Conservation (phyloP, 1,284 basidiomycete genomes). For the Sphagnurus paluster region DNA sequence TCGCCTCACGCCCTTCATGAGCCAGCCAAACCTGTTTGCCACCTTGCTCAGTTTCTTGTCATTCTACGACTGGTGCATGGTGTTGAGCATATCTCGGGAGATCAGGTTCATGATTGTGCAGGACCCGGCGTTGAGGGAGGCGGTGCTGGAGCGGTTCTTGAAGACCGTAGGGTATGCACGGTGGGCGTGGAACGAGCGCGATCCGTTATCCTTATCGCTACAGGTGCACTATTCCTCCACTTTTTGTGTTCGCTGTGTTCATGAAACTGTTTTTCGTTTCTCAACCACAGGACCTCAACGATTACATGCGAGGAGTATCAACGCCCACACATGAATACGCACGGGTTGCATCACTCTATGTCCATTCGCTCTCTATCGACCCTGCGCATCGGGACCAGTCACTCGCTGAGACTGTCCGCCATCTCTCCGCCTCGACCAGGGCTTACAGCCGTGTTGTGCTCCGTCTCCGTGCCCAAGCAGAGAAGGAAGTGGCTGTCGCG, state of each 20-base stretch:
- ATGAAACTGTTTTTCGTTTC: not conserved
- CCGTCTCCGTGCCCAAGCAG: slow-evolving; percentile 72
- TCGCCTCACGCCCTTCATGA: slow-evolving; percentile 48
- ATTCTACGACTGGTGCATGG: slow-evolving; percentile 66
- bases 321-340: slow-evolving; percentile 72
- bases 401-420: slow-evolving; percentile 41
- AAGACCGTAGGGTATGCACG: slow-evolving; percentile 66
- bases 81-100: slow-evolving; percentile 55
- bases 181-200: slow-evolving; percentile 59
- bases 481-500: slow-evolving; percentile 39
- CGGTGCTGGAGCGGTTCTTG: slow-evolving; percentile 65
- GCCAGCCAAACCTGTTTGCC: slow-evolving; percentile 48
- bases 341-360: slow-evolving; percentile 52
- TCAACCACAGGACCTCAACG: slow-evolving; percentile 61
- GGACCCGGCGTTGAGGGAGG: slow-evolving; percentile 54
- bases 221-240: slow-evolving; percentile 47
- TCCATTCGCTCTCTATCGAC: slow-evolving; percentile 44
- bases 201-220: slow-evolving; percentile 61
- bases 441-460: slow-evolving; percentile 76
- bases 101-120: slow-evolving; percentile 50
- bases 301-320: slow-evolving; percentile 76
- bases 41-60: slow-evolving; percentile 55
- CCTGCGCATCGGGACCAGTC: slow-evolving; percentile 38
- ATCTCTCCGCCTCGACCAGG: slow-evolving; percentile 57
- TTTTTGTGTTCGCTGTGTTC: not conserved